A percentile compares a stretch with the other conserved stretches of the same genome.
Evolutionary conservation across 2,329 filamentous ascomycete genomes (phyloP).

Genomic region (Trichocomaceae sp.): DNA sequence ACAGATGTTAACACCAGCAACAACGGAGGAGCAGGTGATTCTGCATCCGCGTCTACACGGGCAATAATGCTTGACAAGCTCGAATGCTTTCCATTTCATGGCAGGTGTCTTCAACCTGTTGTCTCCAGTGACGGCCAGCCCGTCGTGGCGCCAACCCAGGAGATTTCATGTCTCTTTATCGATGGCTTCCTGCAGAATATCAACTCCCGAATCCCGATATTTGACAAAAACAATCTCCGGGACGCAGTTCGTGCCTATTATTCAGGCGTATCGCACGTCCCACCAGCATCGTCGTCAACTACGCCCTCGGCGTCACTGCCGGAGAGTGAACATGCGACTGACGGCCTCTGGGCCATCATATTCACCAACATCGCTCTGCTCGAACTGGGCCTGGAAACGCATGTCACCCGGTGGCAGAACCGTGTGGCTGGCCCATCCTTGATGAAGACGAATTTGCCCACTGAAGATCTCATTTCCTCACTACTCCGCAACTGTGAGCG

Average conservation of each 20-base stretch:
- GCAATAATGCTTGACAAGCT: neutral
- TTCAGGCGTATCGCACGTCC: neutral
- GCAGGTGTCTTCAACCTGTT: neutral
- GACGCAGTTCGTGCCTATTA: slow-evolving; percentile 1
- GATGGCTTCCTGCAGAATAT: slow-evolving; percentile 1
- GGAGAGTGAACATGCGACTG: neutral
- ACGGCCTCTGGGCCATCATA: neutral
- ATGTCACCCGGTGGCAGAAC: neutral
- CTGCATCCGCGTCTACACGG: neutral
- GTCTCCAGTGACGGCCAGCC: neutral
- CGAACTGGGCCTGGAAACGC: neutral
- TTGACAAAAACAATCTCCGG: neutral
- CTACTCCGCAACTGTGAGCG: slow-evolving; percentile 2
- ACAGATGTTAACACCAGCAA: neutral
- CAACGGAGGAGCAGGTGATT: neutral
- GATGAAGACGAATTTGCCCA: neutral
- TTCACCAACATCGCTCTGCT: neutral
- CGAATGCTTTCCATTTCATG: neutral
- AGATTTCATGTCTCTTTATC: neutral
- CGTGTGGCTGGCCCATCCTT: neutral
- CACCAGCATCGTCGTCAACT: neutral
- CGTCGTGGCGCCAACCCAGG: neutral
- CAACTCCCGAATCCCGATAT: slow-evolving; percentile 2
- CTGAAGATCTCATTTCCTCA: slow-evolving; percentile 3
- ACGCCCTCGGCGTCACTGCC: neutral